Percentiles rank a stretch among this genome's conserved stretches.
These are phyloP conservation scores for Diaporthe ampelina DNA, from an alignment of 2,329 filamentous ascomycete species.

Conservation along the genomic window DNA sequence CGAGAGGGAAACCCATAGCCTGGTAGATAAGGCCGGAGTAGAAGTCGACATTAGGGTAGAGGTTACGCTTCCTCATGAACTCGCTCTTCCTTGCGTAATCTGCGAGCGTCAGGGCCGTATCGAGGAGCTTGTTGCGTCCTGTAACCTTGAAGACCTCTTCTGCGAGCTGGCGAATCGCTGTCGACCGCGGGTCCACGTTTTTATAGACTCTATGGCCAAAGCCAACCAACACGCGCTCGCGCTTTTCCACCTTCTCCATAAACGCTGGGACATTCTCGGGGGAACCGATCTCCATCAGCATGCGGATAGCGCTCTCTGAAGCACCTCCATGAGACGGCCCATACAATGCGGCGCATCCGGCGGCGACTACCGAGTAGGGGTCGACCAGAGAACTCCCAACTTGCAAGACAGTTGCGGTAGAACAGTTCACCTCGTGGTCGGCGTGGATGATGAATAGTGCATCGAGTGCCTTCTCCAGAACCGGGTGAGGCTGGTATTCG, in stretches of 20 bases:
- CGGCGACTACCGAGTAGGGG: slow-evolving; percentile 66
- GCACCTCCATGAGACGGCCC: slow-evolving; percentile 73
- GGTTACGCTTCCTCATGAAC: slow-evolving; percentile 63
- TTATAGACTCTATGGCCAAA: slow-evolving; percentile 70
- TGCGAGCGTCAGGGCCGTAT: slow-evolving; percentile 61
- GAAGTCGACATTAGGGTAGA: slow-evolving; percentile 66
- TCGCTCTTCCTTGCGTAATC: slow-evolving; percentile 61
- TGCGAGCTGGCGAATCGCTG: slow-evolving; percentile 62
- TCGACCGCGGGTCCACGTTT: slow-evolving; percentile 66
- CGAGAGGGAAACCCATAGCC: slow-evolving; percentile 66
- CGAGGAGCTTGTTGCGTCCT: slow-evolving; percentile 64
- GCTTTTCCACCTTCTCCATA: slow-evolving; percentile 63
- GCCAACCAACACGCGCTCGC: slow-evolving; percentile 66
- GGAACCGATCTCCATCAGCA: slow-evolving; percentile 65
- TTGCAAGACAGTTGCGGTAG: slow-evolving; percentile 68
- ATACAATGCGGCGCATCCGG: slow-evolving; percentile 66
- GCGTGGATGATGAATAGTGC: slow-evolving; percentile 69
- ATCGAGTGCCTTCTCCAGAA: slow-evolving; percentile 65
- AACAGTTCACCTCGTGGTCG: slow-evolving; percentile 72
- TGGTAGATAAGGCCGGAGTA: slow-evolving; percentile 67
- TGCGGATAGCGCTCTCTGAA: slow-evolving; percentile 68
- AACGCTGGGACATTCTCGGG: slow-evolving; percentile 64
- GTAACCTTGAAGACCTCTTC: slow-evolving; percentile 65
- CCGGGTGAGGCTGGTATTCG: slow-evolving; percentile 63
- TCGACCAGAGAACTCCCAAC: slow-evolving; percentile 70